A percentile compares a stretch with the other conserved stretches of the same genome.
Conservation (phyloP, 2,329 filamentous ascomycete genomes). For the Lizonia empirigonia region DNA sequence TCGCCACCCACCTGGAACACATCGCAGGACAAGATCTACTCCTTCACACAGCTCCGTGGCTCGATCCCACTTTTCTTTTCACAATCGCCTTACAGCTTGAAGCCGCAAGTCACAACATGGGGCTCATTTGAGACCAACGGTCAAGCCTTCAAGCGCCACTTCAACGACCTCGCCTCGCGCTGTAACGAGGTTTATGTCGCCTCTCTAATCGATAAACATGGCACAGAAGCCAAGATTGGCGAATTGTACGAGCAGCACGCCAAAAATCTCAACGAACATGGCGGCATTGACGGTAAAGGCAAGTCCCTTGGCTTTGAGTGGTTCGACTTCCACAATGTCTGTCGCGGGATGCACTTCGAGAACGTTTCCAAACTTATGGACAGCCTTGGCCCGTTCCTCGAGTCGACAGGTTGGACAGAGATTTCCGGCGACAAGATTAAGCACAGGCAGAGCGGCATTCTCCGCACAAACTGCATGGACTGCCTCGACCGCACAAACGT, state of each 20-base stretch:
- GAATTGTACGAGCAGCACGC: conserved; percentile 75
- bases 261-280: conserved; percentile 66
- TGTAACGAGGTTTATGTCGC: conserved; percentile 82
- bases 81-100: conserved; percentile 90
- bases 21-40: conserved; percentile 67
- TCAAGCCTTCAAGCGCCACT: conserved; percentile 78
- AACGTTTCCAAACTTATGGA: conserved; percentile 84
- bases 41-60: conserved; percentile 84
- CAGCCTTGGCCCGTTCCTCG: conserved; percentile 69
- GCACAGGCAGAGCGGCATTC: conserved; percentile 69
- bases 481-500: conserved; percentile 96
- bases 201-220: conserved; percentile 87
- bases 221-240: conserved; percentile 79
- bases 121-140: conserved; percentile 82
- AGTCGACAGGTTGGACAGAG: conserved; percentile 73
- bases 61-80: conserved; percentile 96
- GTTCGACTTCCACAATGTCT: conserved; percentile 96
- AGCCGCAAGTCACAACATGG: conserved; percentile 80
- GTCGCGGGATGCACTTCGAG: conserved; percentile 96
- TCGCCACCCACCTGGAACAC: conserved; percentile 71
- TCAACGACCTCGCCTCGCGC: conserved; percentile 67
- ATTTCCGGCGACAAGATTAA: conserved; percentile 52
- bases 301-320: conserved; percentile 76
- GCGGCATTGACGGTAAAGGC: conserved; percentile 56
- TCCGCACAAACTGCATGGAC: conserved; percentile 99